These are phyloP conservation scores for Decorospora gaudefroyi DNA, from an alignment of 2,329 filamentous ascomycete species.

Conservation along the genomic window DNA sequence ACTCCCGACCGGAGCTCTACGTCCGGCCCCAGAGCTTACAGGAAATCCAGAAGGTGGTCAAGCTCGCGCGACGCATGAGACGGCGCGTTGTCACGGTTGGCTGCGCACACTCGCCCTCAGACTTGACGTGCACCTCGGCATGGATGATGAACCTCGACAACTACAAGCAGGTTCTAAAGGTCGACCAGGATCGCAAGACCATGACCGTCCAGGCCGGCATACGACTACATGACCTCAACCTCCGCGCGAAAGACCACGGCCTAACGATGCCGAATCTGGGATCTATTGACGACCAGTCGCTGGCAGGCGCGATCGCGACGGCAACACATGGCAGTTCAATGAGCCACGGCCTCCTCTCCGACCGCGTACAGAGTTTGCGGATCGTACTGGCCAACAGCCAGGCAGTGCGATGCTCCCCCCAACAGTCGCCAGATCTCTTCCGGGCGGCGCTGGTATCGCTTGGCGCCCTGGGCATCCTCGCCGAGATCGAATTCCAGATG, in stretches of 20 bases:
- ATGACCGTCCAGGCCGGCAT: constrained; percentile 89
- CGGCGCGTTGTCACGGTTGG: constrained; percentile 85
- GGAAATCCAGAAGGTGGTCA: constrained; percentile 83
- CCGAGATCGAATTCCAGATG: constrained; percentile 83
- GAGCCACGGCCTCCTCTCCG: constrained; percentile 79
- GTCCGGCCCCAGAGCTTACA: constrained; percentile 77
- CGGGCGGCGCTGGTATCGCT: constrained; percentile 84
- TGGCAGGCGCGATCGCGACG: constrained; percentile 89
- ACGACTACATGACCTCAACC: constrained; percentile 73
- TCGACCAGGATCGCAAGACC: constrained; percentile 67
- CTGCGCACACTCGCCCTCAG: constrained; percentile 87
- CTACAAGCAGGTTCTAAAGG: constrained; percentile 71
- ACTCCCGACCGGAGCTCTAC: constrained; percentile 86
- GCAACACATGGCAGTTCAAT: constrained; percentile 91
- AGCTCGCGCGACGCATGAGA: constrained; percentile 77
- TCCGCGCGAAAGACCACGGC: constrained; percentile 72
- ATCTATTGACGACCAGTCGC: constrained; percentile 92
- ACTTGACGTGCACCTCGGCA: constrained; percentile 87
- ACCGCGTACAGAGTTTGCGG: constrained; percentile 73
- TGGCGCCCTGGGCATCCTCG: constrained; percentile 87
- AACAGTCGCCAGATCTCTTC: constrained; percentile 77
- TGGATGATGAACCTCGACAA: constrained; percentile 95
- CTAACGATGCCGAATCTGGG: constrained; percentile 90
- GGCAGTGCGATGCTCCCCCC: constrained; percentile 68
- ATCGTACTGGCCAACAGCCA: constrained; percentile 82